Conservation (phyloP, 768 basidiomycete species). For the Mycena haematopus region DNA sequence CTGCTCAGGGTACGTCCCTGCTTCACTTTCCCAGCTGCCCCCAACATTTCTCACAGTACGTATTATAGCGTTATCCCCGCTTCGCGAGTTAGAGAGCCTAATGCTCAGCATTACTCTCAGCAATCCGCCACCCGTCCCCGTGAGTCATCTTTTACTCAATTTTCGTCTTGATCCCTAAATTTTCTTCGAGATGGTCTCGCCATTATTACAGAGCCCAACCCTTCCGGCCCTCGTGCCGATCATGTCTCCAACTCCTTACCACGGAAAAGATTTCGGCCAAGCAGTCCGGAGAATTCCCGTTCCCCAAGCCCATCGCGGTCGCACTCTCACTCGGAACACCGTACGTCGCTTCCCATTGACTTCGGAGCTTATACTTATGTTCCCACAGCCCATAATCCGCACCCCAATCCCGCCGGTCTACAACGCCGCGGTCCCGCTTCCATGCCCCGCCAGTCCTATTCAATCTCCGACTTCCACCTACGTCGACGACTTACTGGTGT, state of each 20-base stretch:
- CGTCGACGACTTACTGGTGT: neutral
- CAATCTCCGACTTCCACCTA: neutral
- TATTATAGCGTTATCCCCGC: neutral
- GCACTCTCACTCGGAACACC: too few relatives aligned
- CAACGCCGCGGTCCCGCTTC: neutral
- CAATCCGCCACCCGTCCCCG: neutral
- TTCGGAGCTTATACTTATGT: too few relatives aligned
- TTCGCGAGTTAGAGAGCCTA: neutral
- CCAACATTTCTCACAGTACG: neutral
- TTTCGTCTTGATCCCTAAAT: too few relatives aligned
- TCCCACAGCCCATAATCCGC: neutral
- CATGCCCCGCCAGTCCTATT: neutral
- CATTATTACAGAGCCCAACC: neutral
- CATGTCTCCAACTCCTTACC: neutral
- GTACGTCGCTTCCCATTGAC: too few relatives aligned
- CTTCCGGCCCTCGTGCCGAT: slow-evolving; percentile 11
- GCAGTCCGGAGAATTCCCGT: neutral
- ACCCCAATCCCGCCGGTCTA: neutral
- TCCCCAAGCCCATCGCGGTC: neutral
- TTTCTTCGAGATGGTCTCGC: neutral
- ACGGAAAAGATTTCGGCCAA: neutral
- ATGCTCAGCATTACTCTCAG: slow-evolving; percentile 3
- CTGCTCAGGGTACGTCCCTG: neutral
- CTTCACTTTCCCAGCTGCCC: neutral
- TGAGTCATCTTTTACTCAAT: neutral